These are phyloP conservation scores for Gentiana macrophylla DNA, from an alignment of 257 asterid genomes.

Conservation along the genomic window DNA sequence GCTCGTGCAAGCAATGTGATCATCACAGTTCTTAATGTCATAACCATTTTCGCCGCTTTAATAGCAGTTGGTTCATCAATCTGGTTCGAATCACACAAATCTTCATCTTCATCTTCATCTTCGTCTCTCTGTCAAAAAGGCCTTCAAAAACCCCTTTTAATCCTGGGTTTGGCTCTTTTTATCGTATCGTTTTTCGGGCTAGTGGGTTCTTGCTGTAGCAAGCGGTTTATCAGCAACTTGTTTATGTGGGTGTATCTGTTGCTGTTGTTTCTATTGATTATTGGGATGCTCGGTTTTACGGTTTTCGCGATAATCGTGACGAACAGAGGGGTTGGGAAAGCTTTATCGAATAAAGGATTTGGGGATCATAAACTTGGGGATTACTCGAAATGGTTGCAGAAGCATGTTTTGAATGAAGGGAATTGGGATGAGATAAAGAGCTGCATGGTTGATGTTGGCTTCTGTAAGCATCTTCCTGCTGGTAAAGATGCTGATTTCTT, in stretches of 20 bases:
- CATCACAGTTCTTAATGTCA: conserved; percentile 24
- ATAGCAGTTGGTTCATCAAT: conserved; percentile 35
- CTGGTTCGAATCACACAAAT: conserved; percentile 23
- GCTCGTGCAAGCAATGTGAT: conserved; percentile 50
- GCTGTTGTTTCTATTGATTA: conserved; percentile 23
- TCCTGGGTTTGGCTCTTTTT: conserved; percentile 30
- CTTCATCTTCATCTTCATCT: conserved; percentile 17
- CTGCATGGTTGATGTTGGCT: conserved; percentile 34
- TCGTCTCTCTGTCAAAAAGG: conserved; percentile 33
- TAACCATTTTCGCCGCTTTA: conserved; percentile 26
- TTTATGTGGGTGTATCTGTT: conserved; percentile 34
- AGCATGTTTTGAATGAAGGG: conserved; percentile 30
- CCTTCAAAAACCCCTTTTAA: conserved; percentile 37
- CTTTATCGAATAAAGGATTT: conserved; percentile 35
- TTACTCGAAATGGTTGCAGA: conserved; percentile 62
- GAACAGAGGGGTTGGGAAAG: conserved; percentile 31
- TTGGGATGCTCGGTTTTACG: conserved; percentile 32
- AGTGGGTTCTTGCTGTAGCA: conserved; percentile 31
- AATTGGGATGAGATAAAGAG: conserved; percentile 58
- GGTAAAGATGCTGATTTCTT: conserved; percentile 18
- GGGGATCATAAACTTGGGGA: conserved; percentile 39
- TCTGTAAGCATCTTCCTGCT: conserved; percentile 23
- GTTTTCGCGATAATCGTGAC: conserved; percentile 48
- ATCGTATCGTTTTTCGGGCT: conserved; percentile 39
- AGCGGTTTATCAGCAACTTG: conserved; percentile 9